A percentile compares a stretch with the other conserved stretches of the same genome.
phyloP scores from a whole-genome alignment of 2,329 filamentous ascomycete genomes.

The Parastagonospora avenae region DNA sequence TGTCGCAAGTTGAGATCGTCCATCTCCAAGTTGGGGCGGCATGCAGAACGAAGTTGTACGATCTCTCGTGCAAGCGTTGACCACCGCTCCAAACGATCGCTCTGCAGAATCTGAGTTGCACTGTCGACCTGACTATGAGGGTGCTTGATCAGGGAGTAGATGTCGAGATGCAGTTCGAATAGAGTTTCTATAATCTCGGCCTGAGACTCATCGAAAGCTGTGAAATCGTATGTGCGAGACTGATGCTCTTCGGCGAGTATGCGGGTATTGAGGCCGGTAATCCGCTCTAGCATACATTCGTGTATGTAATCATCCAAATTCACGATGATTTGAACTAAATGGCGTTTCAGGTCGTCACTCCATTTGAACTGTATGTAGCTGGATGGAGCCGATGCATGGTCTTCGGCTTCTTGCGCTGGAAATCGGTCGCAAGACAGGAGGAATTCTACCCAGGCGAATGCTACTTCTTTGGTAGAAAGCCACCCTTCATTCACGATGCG shows the following conservation, averaged over 20 bases:
- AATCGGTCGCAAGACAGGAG: slow-evolving; percentile 53
- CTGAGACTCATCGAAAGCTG: slow-evolving; percentile 42
- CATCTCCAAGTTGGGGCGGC: slow-evolving; percentile 22
- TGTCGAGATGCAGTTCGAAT: slow-evolving; percentile 71
- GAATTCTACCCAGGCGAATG: slow-evolving; percentile 59
- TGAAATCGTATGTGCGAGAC: slow-evolving; percentile 23
- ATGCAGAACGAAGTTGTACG: slow-evolving; percentile 49
- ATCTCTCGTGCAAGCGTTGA: slow-evolving; percentile 60
- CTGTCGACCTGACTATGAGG: slow-evolving; percentile 62
- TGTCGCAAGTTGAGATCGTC: slow-evolving; percentile 63
- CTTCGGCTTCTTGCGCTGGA: slow-evolving; percentile 12
- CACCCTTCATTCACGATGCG: slow-evolving; percentile 53
- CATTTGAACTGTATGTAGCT: slow-evolving; percentile 61
- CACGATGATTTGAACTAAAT: slow-evolving; percentile 59
- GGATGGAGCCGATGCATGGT: slow-evolving; percentile 39
- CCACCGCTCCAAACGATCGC: slow-evolving; percentile 66
- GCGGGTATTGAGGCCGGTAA: slow-evolving; percentile 32
- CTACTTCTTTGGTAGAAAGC: slow-evolving; percentile 57
- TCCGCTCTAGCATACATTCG: slow-evolving; percentile 44
- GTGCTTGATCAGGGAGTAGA: slow-evolving; percentile 67
- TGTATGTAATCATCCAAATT: slow-evolving; percentile 61
- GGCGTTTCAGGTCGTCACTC: slow-evolving; percentile 61
- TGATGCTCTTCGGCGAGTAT: slow-evolving; percentile 29
- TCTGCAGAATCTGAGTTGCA: slow-evolving; percentile 58
- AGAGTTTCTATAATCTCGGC: slow-evolving; percentile 64